These are phyloP conservation scores for Chamaecyparis obtusa DNA, from an alignment of 75 land plant species.

Conservation along the genomic window DNA sequence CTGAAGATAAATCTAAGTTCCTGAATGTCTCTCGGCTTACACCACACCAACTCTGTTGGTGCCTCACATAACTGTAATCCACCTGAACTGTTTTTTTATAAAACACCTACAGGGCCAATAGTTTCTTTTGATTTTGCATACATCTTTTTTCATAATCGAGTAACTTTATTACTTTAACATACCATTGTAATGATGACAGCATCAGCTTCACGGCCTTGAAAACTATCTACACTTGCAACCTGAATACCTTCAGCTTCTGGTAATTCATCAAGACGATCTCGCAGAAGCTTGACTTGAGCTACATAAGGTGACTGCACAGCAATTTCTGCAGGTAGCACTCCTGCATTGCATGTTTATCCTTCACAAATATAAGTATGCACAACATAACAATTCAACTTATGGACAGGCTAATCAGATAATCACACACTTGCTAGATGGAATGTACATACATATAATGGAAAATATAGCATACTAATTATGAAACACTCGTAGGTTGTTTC, in stretches of 20 bases:
- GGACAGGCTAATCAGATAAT: background rate
- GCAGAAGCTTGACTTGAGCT: conserved; percentile 84
- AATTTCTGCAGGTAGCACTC: conserved; percentile 66
- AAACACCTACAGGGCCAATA: background rate
- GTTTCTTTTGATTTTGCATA: background rate
- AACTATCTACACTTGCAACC: conserved; percentile 85
- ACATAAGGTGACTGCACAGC: conserved; percentile 92
- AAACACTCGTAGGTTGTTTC: background rate
- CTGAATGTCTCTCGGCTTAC: background rate
- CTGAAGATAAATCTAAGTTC: background rate
- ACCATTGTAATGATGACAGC: conserved; percentile 95
- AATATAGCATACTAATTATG: background rate
- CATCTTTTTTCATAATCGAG: background rate
- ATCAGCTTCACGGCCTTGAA: conserved; percentile 97
- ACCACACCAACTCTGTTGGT: background rate
- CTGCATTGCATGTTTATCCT: conserved; percentile 32
- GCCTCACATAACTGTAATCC: background rate
- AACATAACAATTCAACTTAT: background rate
- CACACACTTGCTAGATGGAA: background rate
- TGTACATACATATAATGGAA: background rate
- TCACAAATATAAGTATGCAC: background rate
- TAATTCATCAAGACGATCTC: conserved; percentile 65
- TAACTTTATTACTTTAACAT: conserved; percentile 7
- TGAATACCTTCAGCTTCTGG: conserved; percentile 67
- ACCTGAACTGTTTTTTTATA: background rate